Evolutionary conservation across 345 rosid genomes (phyloP).

Genomic region (Clarkia xantiana): DNA sequence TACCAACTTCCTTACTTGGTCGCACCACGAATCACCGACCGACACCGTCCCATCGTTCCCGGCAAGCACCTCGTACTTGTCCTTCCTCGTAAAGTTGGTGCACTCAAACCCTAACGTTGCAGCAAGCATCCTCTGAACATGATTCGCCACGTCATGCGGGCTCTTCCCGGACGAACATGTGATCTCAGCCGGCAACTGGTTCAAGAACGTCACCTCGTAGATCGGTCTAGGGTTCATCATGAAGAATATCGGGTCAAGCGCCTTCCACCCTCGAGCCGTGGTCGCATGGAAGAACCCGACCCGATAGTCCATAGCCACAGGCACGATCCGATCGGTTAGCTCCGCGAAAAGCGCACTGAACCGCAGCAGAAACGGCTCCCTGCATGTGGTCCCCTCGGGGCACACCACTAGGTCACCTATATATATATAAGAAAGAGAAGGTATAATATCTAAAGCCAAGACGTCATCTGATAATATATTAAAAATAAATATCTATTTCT

Average conservation of each 20-base stretch:
- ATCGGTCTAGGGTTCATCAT: slow-evolving; percentile 90
- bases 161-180: slow-evolving; percentile 88
- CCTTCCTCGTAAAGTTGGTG: slow-evolving; percentile 81
- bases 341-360: slow-evolving; percentile 88
- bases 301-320: slow-evolving; percentile 83
- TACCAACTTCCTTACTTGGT: slow-evolving; percentile 40
- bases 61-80: slow-evolving; percentile 64
- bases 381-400: slow-evolving; percentile 89
- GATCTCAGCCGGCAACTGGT: slow-evolving; percentile 60
- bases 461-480: too few species aligned
- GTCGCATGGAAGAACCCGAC: slow-evolving; percentile 97
- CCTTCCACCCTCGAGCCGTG: slow-evolving; percentile 88
- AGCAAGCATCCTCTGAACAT: slow-evolving; percentile 77
- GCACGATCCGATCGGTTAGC: slow-evolving; percentile 65
- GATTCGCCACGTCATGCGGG: slow-evolving; percentile 81
- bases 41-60: slow-evolving; percentile 76
- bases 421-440: too few species aligned
- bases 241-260: slow-evolving; percentile 75
- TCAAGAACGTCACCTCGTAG: slow-evolving; percentile 85
- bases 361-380: slow-evolving; percentile 73
- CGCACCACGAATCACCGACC: slow-evolving; percentile 25
- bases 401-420: slow-evolving; percentile 78
- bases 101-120: slow-evolving; percentile 86
- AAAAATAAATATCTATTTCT: too few species aligned
- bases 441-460: too few species aligned